phyloP scores from a whole-genome alignment of 2,329 filamentous ascomycete genomes.

The Verticillium dahliae region DNA sequence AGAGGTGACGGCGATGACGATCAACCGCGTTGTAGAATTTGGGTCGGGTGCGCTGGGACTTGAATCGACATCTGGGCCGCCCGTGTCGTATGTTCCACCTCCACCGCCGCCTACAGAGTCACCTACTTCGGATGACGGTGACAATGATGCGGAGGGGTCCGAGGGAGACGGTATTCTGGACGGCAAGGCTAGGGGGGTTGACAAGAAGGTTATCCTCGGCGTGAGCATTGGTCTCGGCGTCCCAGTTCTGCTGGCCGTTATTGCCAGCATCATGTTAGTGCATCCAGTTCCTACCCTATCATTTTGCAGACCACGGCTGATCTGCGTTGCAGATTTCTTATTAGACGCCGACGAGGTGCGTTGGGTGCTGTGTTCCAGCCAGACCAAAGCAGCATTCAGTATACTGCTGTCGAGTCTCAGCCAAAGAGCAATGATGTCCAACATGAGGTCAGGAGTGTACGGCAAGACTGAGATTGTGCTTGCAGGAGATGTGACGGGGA shows the following conservation, averaged over 20 bases:
- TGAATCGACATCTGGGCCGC: slow-evolving; percentile 32
- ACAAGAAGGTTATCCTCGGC: slow-evolving; percentile 40
- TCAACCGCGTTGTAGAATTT: slow-evolving; percentile 31
- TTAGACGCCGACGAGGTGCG: neutral
- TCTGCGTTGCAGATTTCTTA: neutral
- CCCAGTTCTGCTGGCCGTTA: slow-evolving; percentile 24
- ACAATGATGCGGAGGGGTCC: too few relatives aligned
- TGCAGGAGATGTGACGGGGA: too few relatives aligned
- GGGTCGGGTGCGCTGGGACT: slow-evolving; percentile 29
- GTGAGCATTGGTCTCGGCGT: slow-evolving; percentile 39
- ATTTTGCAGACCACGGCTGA: neutral
- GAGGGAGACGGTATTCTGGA: too few relatives aligned
- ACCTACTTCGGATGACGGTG: neutral
- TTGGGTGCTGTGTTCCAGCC: neutral
- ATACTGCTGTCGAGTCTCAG: neutral
- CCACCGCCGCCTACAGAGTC: slow-evolving; percentile 14
- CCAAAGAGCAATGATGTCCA: neutral
- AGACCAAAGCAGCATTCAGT: neutral
- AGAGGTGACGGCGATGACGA: slow-evolving; percentile 19
- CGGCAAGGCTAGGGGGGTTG: slow-evolving; percentile 18
- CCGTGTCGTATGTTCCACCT: slow-evolving; percentile 33
- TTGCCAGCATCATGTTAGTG: slow-evolving; percentile 10
- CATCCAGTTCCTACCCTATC: neutral
- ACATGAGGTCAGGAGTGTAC: neutral
- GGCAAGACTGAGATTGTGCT: neutral